Percentiles rank a stretch among this genome's conserved stretches.
phyloP scores from a whole-genome alignment of 2,329 filamentous ascomycete species.

The Orbilia brochopaga region DNA sequence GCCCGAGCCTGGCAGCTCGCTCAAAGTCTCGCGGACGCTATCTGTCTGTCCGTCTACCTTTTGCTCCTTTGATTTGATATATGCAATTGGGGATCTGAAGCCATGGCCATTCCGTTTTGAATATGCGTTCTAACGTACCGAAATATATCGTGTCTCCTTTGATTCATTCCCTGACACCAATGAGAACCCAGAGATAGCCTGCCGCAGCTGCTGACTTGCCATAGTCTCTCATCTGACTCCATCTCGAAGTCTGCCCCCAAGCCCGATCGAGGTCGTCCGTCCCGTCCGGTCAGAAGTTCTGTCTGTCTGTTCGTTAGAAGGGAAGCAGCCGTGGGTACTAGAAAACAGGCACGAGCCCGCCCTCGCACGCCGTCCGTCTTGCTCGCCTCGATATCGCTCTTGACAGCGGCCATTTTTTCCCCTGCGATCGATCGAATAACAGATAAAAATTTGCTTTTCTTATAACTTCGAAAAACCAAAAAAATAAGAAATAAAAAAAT shows the following conservation, averaged over 20 bases:
- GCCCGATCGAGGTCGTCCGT: slow-evolving; percentile 40
- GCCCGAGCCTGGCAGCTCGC: background rate
- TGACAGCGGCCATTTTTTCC: background rate
- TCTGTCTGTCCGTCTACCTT: slow-evolving; percentile 37
- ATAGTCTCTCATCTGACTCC: slow-evolving; percentile 43
- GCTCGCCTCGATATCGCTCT: slow-evolving; percentile 24
- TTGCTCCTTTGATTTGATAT: slow-evolving; percentile 41
- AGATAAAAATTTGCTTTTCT: background rate
- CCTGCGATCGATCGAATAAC: background rate
- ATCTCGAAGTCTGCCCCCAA: slow-evolving; percentile 27
- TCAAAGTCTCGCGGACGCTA: slow-evolving; percentile 16
- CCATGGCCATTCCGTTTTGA: slow-evolving; percentile 44
- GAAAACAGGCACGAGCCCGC: slow-evolving; percentile 29
- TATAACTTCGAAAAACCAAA: background rate
- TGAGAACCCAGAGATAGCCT: slow-evolving; percentile 41
- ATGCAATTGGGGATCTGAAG: slow-evolving; percentile 21
- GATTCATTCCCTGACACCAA: slow-evolving; percentile 50
- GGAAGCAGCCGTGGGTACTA: slow-evolving; percentile 46
- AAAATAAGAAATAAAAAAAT: slow-evolving; percentile 19
- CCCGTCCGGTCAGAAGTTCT: slow-evolving; percentile 38
- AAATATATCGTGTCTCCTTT: slow-evolving; percentile 31
- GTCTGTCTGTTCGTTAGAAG: too few relatives aligned
- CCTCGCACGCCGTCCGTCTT: slow-evolving; percentile 17
- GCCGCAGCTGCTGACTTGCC: slow-evolving; percentile 45
- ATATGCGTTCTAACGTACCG: slow-evolving; percentile 31